Evolutionary conservation across 2,329 filamentous ascomycete species (phyloP), one percentile per base, ranked within the genome.

Genomic region (Calycina marina): DNA sequence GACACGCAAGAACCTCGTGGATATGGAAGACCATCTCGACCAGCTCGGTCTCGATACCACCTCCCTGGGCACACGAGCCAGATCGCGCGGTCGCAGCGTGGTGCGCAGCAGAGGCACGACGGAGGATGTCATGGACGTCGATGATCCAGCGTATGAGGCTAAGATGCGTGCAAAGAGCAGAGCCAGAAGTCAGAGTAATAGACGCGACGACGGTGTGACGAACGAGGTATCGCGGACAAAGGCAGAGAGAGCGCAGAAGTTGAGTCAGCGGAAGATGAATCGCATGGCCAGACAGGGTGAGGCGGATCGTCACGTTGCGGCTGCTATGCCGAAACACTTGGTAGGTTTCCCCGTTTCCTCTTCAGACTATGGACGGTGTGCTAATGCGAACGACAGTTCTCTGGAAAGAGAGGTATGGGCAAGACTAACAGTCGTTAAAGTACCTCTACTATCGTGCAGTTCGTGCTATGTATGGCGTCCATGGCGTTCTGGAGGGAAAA

Each of bases 201-300:
- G 83, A 51, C 69, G 73, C 40, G 74, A 77, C 16, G 82, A 85
- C 42, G 84, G 83, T 61, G 77, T 96, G 25, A 69, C 66, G 37
- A 71, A 81, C 52, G 69, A 73, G 42, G 58, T 55, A 33, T 63
- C 69, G 30, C 71, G 81, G 44, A 68, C 65, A 38, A 92, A 88
- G 70, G 85, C 83, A 22, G 86, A 93, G 58, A 76, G 78, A 50
- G 65, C 92, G 55, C 69, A 75, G 54, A 96, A 93, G 69, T 62
- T 98, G 54, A 69, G 77, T 50, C 92, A 98, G 76, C 85, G 88
- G 69, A 88, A 85, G 72, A 94, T 92, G 85, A 98, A 98, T 66
- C 74, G 88, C 44, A 90, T 92, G 79, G 90, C 90, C 27, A 77
- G 86, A 57, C 83, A 92, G 67, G 90, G 90, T 67, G 90, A 98